Evolutionary conservation across 345 rosid genomes (phyloP), one percentile per base, ranked within the genome.

Genomic region (Lumnitzera racemosa): DNA sequence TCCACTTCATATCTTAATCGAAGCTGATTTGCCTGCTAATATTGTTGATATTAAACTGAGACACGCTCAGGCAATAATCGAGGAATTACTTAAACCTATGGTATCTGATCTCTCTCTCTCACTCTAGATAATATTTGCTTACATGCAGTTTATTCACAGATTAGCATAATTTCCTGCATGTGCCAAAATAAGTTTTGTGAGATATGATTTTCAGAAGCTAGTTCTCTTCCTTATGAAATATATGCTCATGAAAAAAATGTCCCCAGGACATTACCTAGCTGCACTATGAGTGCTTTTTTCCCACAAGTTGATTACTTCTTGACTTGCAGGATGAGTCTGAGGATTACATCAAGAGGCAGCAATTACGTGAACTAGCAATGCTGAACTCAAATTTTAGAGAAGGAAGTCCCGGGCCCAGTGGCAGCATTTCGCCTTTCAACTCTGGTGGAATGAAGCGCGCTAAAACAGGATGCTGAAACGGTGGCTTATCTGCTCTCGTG

Each of bases 361-460:
- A 94, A 70, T 51, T 94, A 71, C 89, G 96, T 24, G 97, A 94
- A 70, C 77, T 94, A 15, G 99, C 99, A 0, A 60, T 94, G 84
- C 64, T 94, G 59, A 94, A 94, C 61, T 90, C 97, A 14, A 94
- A 79, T 75, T 76, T 82, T 79, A 83, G 96, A 74, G 99, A 94
- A 79, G 96, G 90, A 41, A 88, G 97, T 64, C 97, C 99, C 1
- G 96, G 97, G 24, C 99, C 97, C 1, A 94, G 96, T 8, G 95
- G 99, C 50, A 90, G 95, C 36, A 77, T 90, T 62, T 94, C 97
- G 54, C 99, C 97, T 8, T 94, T 94, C 86, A 94, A 86, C 69
- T 83, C 96, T 41, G 86, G 90, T 56, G 88, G 97, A 58, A 87
- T 91, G 90, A 94, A 94, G 76, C 97, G 99, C 36, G 95, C 96